These are phyloP conservation scores for Pseudogymnoascus sp. DNA, from an alignment of 2,329 filamentous ascomycete species.

Conservation along the genomic window DNA sequence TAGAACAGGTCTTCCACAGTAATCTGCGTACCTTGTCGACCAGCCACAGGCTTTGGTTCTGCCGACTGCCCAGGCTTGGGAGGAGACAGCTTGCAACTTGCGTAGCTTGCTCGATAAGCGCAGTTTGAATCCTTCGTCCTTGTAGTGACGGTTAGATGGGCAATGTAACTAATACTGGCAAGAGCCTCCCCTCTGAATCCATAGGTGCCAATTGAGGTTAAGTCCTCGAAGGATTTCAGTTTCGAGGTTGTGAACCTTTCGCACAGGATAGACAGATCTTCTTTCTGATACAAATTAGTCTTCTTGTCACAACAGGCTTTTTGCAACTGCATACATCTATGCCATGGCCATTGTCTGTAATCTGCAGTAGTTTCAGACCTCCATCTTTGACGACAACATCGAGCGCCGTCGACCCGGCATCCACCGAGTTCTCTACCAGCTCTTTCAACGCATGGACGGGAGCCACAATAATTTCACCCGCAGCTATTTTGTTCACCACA, in stretches of 20 bases:
- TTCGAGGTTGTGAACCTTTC: slow-evolving; percentile 97
- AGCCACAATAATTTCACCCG: slow-evolving; percentile 95
- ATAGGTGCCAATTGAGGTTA: slow-evolving; percentile 84
- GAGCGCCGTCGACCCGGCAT: slow-evolving; percentile 86
- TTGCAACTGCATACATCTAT: slow-evolving; percentile 60
- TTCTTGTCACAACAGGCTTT: background rate
- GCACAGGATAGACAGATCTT: slow-evolving; percentile 84
- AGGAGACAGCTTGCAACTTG: slow-evolving; percentile 70
- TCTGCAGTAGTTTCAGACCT: slow-evolving; percentile 88
- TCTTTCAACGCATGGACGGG: slow-evolving; percentile 95
- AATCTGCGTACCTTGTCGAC: slow-evolving; percentile 85
- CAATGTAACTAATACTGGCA: slow-evolving; percentile 96
- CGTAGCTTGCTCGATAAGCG: slow-evolving; percentile 85
- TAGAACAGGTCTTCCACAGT: slow-evolving; percentile 96
- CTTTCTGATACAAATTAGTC: slow-evolving; percentile 49
- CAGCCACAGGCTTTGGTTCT: slow-evolving; percentile 81
- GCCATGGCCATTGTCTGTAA: slow-evolving; percentile 93
- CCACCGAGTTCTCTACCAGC: slow-evolving; percentile 91
- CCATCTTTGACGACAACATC: slow-evolving; percentile 93
- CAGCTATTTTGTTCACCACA: slow-evolving; percentile 97
- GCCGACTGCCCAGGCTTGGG: slow-evolving; percentile 79
- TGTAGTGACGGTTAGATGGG: slow-evolving; percentile 89
- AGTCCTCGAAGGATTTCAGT: slow-evolving; percentile 84
- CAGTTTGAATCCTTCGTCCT: slow-evolving; percentile 81
- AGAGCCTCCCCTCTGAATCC: slow-evolving; percentile 96